Percentiles rank a stretch among this genome's conserved stretches.
These are phyloP conservation scores for Pestalotiopsis sp. DNA, from an alignment of 2,329 filamentous ascomycete species.

Conservation along the genomic window DNA sequence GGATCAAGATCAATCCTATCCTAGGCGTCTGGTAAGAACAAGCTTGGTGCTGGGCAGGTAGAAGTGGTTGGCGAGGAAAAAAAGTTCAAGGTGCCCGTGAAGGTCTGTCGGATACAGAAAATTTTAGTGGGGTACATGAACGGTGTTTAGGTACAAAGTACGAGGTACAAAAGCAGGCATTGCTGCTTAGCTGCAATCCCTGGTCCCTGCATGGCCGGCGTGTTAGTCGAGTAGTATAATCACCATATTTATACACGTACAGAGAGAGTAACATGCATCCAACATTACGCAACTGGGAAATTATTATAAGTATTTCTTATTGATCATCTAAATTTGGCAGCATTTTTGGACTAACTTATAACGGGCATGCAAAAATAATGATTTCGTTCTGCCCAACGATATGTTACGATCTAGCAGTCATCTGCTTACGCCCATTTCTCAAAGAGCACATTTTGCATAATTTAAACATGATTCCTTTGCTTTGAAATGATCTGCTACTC, in stretches of 20 bases:
- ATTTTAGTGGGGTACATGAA: conserved; percentile 45
- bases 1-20: background rate
- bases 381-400: too few species aligned
- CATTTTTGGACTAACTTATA: too few species aligned
- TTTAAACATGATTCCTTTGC: too few species aligned
- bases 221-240: background rate
- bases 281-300: background rate
- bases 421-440: too few species aligned
- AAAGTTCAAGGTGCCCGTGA: conserved; percentile 28
- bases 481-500: too few species aligned
- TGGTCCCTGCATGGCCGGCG: background rate
- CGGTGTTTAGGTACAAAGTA: background rate
- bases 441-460: too few species aligned
- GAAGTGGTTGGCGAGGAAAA: background rate
- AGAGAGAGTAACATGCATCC: background rate
- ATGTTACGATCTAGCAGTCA: too few species aligned
- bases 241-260: too few species aligned
- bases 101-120: conserved; percentile 34
- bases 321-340: too few species aligned
- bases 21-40: background rate
- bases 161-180: background rate
- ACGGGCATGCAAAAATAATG: too few species aligned
- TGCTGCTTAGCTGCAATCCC: background rate
- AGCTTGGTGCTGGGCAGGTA: background rate
- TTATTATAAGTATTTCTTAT: too few species aligned